A percentile compares a stretch with the other conserved stretches of the same genome.
phyloP scores from a whole-genome alignment of 164 flowering plant genomes.

The Stephania japonica region DNA sequence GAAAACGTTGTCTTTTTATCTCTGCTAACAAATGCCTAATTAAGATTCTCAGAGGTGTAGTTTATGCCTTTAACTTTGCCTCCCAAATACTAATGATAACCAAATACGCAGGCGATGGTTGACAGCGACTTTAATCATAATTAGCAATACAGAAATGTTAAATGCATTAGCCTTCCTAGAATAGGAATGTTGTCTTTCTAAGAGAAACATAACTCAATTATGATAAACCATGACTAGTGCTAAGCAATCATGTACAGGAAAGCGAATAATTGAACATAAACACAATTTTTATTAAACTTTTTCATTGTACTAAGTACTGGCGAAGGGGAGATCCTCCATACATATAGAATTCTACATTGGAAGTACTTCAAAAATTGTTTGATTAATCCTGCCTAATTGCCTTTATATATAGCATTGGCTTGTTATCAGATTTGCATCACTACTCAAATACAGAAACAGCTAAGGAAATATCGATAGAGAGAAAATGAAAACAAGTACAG shows the following conservation, averaged over 20 bases:
- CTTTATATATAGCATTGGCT: neutral
- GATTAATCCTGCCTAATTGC: neutral
- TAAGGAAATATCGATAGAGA: neutral
- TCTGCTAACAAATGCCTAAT: no score
- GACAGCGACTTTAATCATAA: no score
- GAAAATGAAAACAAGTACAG: constrained; percentile 1
- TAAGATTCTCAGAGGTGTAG: no score
- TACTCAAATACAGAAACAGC: neutral
- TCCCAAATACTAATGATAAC: no score
- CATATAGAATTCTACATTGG: neutral
- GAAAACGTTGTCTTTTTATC: no score
- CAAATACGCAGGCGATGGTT: no score
- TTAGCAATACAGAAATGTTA: no score
- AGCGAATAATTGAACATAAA: neutral
- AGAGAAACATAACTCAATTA: neutral
- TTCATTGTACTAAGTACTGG: neutral
- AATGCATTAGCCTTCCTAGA: no score
- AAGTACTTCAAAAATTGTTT: neutral
- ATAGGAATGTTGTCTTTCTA: neutral
- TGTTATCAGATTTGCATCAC: neutral
- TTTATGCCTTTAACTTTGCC: no score
- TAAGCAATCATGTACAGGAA: neutral
- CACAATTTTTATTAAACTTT: neutral
- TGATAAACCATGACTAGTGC: neutral
- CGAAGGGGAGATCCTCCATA: neutral